Base-by-base conservation (phyloP, 768 basidiomycete genomes). In the Rhodotorula paludigena region DNA sequence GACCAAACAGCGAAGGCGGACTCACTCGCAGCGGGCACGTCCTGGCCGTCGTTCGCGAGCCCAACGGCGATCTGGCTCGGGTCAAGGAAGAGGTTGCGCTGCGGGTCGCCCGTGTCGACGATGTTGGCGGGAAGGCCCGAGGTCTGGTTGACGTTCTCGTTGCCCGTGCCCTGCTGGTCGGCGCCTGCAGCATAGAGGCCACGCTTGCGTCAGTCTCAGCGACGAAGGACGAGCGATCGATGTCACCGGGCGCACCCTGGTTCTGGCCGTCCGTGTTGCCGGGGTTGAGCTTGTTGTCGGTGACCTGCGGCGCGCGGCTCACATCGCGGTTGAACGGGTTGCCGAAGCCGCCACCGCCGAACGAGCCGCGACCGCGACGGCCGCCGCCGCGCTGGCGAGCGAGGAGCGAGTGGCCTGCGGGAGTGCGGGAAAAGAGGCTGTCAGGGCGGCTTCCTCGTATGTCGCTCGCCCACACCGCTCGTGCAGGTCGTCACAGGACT, bases 31-130 rank as follows among this genome's bases (percentile, higher is more conserved):
- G 78, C 74, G 3, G 81, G 80, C 44, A 79, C 77, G 58, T 79
- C 75, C 70, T 82, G 82, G 51, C 83, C 85, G 66, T 84, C 74
- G 55, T 84, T 81, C 38, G 81, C 80, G 63, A 85, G 83, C 52
- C 82, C 82, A 47, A 74, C 57, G 25, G 83, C 82, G 74, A 85
- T 81, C 58, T 83, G 82, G 35, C 66, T 69, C 63, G 83, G 82
- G 76, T 85, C 81, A 63, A 87, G 82, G 59, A 84, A 64, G 33
- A 71, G 54, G 30, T 63, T 56, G 55, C 47, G 66, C 57, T 85
- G 84, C 23, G 81, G 81, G 76, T 83, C 78, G 23, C 75, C 77
- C 30, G 55, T 58, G 41, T 65, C 57, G 56, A 53, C 45, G 58
- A 62, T 62, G 41, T 21, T 28, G 36, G 52, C 59, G 47, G 44